These are phyloP conservation scores for Casuarina cunninghamiana DNA, from an alignment of 306 rosid genomes.

Conservation along the genomic window DNA sequence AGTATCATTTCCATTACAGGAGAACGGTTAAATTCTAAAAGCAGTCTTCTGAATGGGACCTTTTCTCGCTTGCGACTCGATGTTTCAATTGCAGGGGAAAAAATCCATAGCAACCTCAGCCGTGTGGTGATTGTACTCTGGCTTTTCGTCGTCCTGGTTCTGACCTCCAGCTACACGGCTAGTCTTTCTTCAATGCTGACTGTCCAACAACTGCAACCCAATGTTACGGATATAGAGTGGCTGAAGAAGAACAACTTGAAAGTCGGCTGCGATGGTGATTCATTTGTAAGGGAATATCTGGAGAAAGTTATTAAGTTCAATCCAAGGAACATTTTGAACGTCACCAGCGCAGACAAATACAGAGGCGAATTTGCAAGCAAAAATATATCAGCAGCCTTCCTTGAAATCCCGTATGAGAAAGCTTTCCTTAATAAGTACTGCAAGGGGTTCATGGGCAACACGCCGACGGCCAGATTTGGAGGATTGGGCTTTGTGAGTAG, in stretches of 20 bases:
- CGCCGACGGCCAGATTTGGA: conserved; percentile 30
- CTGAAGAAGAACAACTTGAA: conserved; percentile 33
- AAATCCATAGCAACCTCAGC: conserved; percentile 42
- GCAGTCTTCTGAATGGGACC: no score
- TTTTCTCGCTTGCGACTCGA: no score
- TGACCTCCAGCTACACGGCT: conserved; percentile 71
- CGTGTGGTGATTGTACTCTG: conserved; percentile 50
- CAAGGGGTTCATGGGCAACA: conserved; percentile 20
- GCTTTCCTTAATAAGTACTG: conserved; percentile 31
- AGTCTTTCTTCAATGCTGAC: conserved; percentile 75
- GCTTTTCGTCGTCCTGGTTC: conserved; percentile 56
- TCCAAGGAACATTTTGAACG: background rate
- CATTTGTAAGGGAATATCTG: conserved; percentile 10
- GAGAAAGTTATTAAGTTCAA: background rate
- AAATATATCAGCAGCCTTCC: conserved; percentile 30
- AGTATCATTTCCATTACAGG: conserved; percentile 20
- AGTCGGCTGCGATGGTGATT: conserved; percentile 49
- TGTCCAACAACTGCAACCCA: conserved; percentile 38
- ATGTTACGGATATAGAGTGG: conserved; percentile 35
- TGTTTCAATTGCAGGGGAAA: conserved; percentile 42
- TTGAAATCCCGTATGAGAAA: conserved; percentile 35
- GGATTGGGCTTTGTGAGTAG: conserved; percentile 47
- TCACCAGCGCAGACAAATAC: background rate
- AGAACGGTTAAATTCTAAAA: no score
- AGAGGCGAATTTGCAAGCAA: background rate